A percentile compares a stretch with the other conserved stretches of the same genome.
phyloP scores from a whole-genome alignment of 176 grass and related monocot species.

The Carex scoparia region DNA sequence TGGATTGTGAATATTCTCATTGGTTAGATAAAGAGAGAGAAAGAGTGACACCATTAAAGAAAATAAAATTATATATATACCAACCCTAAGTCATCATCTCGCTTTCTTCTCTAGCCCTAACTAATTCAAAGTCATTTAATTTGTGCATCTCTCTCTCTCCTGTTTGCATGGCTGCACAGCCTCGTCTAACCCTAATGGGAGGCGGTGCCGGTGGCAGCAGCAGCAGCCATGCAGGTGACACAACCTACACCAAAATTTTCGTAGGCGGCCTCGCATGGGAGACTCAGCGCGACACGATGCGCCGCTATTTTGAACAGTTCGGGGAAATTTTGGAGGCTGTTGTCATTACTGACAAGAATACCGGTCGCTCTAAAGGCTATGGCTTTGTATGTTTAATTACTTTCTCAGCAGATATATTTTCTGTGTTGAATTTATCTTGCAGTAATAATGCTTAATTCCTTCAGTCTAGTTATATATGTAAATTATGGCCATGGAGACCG shows the following conservation, averaged over 20 bases:
- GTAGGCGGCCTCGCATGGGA: slow-evolving; percentile 54
- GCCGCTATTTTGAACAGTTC: slow-evolving; percentile 48
- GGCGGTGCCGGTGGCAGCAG: background rate
- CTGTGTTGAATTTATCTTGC: background rate
- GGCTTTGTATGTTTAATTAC: slow-evolving; percentile 38
- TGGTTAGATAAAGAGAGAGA: slow-evolving; percentile 11
- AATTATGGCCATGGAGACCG: background rate
- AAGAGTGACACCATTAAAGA: slow-evolving; percentile 2
- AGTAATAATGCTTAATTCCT: background rate
- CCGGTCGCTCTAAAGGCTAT: slow-evolving; percentile 55
- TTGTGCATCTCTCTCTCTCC: background rate
- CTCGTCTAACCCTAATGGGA: slow-evolving; percentile 16
- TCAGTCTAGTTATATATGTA: background rate
- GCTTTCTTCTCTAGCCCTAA: slow-evolving; percentile 19
- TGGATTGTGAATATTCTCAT: slow-evolving; percentile 23
- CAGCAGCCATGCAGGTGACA: slow-evolving; percentile 29
- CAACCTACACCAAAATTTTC: slow-evolving; percentile 54
- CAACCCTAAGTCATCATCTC: slow-evolving; percentile 16
- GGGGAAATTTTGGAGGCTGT: slow-evolving; percentile 53
- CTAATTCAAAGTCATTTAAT: background rate
- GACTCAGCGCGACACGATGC: slow-evolving; percentile 45
- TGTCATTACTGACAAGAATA: slow-evolving; percentile 62
- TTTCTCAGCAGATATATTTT: background rate
- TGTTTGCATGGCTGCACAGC: background rate
- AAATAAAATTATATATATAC: slow-evolving; percentile 20